Evolutionary conservation across 805 yeast genomes (phyloP), one percentile per base, ranked within the genome.

Genomic region (Wickerhamiella dianesei): DNA sequence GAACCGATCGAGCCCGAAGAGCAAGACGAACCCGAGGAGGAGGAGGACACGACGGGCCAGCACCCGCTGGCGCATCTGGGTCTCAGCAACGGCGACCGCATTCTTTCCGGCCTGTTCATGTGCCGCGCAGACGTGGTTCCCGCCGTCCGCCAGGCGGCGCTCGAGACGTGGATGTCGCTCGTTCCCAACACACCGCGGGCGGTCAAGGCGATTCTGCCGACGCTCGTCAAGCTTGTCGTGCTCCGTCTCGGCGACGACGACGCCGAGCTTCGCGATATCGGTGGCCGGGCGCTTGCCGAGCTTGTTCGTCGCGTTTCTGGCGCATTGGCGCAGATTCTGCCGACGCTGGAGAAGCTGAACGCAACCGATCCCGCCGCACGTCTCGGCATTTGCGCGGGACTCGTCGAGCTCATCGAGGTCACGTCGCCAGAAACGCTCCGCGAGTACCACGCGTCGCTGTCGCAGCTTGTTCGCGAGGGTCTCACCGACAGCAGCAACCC

Each of bases 181-280:
- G 96, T 92, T 44, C 83, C 95, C 43, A 92, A 92, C 62, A 92
- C 98, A 19, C 97, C 98, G 40, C 79, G 83, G 60, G 84, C 95
- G 3, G 82, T 92, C 42, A 89, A 84, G 69, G 96, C 88, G 63
- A 86, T 92, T 51, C 65, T 92, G 52, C 94, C 96, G 25, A 72
- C 86, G 3, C 75, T 92, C 53, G 83, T 92, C 3, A 74, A 74
- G 50, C 74, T 85, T 57, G 79, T 92, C 58, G 85, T 92, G 49
- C 76, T 80, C 55, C 75, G 86, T 58, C 72, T 92, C 62, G 94
- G 96, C 0, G 79, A 87, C n/a, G 61, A 80, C 6, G 88, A 87
- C 52, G 82, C 76, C 41, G 74, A 73, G 44, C 84, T 86, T 59
- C 78, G 95, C 61, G 73, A 76, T 6, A 89, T 85, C 62, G 96